A percentile compares a stretch with the other conserved stretches of the same genome.
Evolutionary conservation across 768 basidiomycete genomes (phyloP).

Genomic region (Mycena capillaripes): DNA sequence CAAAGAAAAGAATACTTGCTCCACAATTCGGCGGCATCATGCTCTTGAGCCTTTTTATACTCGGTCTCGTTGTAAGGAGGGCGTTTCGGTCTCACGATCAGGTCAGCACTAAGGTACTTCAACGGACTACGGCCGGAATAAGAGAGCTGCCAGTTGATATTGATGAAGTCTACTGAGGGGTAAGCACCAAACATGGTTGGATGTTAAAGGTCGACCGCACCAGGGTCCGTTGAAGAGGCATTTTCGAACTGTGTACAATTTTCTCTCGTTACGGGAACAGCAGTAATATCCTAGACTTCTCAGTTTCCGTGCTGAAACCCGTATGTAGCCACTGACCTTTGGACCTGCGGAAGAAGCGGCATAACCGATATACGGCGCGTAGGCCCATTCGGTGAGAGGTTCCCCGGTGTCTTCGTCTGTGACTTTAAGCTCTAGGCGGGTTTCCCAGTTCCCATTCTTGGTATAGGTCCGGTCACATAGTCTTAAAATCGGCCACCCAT

Average conservation of each 20-base stretch:
- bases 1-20: constrained; percentile 37
- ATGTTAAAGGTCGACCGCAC: constrained; percentile 20
- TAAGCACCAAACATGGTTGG: background rate
- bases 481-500: constrained; percentile 29
- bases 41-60: constrained; percentile 35
- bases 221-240: constrained; percentile 18
- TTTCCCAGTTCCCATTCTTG: constrained; percentile 48
- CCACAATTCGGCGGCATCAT: constrained; percentile 41
- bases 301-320: background rate
- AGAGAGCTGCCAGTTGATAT: constrained; percentile 51
- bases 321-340: constrained; percentile 38
- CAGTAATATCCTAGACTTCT: constrained; percentile 42
- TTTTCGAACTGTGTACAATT: constrained; percentile 32
- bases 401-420: constrained; percentile 15
- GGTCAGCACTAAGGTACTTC: constrained; percentile 37
- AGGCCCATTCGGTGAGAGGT: constrained; percentile 42
- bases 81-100: background rate
- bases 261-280: constrained; percentile 50
- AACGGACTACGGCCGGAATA: constrained; percentile 45
- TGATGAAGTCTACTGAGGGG: constrained; percentile 37
- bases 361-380: constrained; percentile 46
- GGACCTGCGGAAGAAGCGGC: constrained; percentile 43
- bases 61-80: constrained; percentile 40
- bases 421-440: constrained; percentile 42
- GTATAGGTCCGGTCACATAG: constrained; percentile 42